Evolutionary conservation across 768 basidiomycete genomes (phyloP).

Genomic region (Pholiota conissans): DNA sequence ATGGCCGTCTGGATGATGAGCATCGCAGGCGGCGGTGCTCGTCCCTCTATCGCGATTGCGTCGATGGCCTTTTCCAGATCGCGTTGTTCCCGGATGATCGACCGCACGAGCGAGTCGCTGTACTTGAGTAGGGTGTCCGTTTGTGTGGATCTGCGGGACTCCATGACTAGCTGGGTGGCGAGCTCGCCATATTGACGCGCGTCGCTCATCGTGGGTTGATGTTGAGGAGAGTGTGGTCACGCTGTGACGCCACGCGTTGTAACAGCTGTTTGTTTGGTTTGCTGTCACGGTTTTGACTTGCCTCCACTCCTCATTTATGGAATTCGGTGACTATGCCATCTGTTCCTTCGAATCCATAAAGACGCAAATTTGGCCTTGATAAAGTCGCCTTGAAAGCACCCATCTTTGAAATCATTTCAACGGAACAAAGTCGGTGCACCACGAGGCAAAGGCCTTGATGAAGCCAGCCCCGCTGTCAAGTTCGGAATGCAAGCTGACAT

Average conservation of each 20-base stretch:
- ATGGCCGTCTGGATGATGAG: conserved; percentile 89
- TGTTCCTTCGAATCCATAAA: too few species aligned
- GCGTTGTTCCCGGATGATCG: conserved; percentile 88
- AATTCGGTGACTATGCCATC: too few species aligned
- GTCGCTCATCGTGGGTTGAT: conserved; percentile 43
- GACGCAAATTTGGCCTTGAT: too few species aligned
- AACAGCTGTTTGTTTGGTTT: background rate
- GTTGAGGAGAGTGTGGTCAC: conserved; percentile 13
- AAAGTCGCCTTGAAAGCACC: too few species aligned
- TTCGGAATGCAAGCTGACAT: background rate
- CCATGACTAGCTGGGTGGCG: conserved; percentile 83
- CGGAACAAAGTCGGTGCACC: background rate
- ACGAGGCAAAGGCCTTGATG: background rate
- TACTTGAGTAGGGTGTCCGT: conserved; percentile 88
- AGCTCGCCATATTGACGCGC: conserved; percentile 80
- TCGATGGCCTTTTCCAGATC: conserved; percentile 68
- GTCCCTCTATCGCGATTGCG: conserved; percentile 37
- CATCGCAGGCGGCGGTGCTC: conserved; percentile 57
- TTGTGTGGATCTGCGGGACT: conserved; percentile 82
- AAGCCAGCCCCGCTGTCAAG: background rate
- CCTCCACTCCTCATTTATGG: too few species aligned
- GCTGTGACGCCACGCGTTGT: conserved; percentile 24
- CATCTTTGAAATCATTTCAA: background rate
- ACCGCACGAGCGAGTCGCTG: conserved; percentile 85
- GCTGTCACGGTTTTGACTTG: background rate